A percentile compares a stretch with the other conserved stretches of the same genome.
These are phyloP conservation scores for Venturia nashicola DNA, from an alignment of 2,329 filamentous ascomycete genomes.

Conservation along the genomic window DNA sequence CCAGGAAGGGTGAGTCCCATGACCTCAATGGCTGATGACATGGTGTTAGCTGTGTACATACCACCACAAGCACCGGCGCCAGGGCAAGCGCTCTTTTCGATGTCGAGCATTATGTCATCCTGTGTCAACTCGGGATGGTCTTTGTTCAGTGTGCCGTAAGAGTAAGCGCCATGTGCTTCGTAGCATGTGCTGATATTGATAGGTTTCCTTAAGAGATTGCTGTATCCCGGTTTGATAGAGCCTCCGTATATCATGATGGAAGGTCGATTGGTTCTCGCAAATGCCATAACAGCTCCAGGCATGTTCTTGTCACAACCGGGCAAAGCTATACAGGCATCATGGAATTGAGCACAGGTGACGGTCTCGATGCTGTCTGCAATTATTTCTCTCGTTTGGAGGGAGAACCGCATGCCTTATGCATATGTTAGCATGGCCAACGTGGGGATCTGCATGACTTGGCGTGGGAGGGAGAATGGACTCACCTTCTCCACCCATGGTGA, in stretches of 20 bases:
- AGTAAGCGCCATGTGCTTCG: constrained; percentile 73
- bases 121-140: constrained; percentile 56
- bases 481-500: constrained; percentile 93
- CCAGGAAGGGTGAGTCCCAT: constrained; percentile 76
- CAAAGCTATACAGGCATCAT: constrained; percentile 88
- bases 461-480: constrained; percentile 3
- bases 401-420: constrained; percentile 73
- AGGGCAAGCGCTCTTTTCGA: constrained; percentile 68
- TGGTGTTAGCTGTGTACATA: constrained; percentile 93
- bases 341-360: constrained; percentile 80
- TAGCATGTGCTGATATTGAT: constrained; percentile 87
- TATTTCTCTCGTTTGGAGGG: constrained; percentile 77
- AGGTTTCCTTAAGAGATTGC: constrained; percentile 57
- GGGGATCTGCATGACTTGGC: not conserved
- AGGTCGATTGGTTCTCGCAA: constrained; percentile 80
- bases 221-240: constrained; percentile 80
- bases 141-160: constrained; percentile 65
- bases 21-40: constrained; percentile 82
- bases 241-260: constrained; percentile 95
- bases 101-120: constrained; percentile 71
- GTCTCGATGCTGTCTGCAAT: constrained; percentile 93
- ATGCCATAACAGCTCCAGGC: constrained; percentile 85
- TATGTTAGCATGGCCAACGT: not conserved
- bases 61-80: constrained; percentile 70
- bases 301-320: constrained; percentile 97